phyloP scores from a whole-genome alignment of 352 stramenopile genomes.

The Globisporangium paddicum region DNA sequence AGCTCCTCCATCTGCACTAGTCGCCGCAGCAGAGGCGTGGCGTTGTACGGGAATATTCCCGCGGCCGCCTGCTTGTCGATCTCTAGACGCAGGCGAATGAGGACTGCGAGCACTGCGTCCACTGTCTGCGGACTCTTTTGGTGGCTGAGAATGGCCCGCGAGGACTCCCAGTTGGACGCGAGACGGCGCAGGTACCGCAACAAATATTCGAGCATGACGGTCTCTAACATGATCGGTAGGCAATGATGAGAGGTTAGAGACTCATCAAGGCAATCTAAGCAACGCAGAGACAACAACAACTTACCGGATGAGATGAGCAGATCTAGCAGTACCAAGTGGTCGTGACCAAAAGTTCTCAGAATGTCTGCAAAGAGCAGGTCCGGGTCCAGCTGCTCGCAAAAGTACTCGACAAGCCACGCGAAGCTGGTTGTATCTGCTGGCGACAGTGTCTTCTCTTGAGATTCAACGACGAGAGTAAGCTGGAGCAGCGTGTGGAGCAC shows the following conservation, averaged over 20 bases:
- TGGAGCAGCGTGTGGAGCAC: constrained; percentile 40
- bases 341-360: constrained; percentile 33
- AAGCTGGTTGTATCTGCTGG: neutral
- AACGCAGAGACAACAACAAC: neutral
- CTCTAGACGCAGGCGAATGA: constrained; percentile 62
- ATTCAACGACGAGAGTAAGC: constrained; percentile 12
- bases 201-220: constrained; percentile 56
- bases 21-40: constrained; percentile 35
- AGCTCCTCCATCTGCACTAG: constrained; percentile 44
- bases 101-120: constrained; percentile 36
- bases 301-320: constrained; percentile 67
- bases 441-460: neutral
- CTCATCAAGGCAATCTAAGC: neutral
- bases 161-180: constrained; percentile 22
- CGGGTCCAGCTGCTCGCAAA: constrained; percentile 33
- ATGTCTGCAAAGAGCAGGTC: constrained; percentile 60
- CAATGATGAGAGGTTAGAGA: neutral
- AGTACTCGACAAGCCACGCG: constrained; percentile 8
- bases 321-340: constrained; percentile 69
- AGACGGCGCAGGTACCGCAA: constrained; percentile 48
- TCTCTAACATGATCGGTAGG: constrained; percentile 32
- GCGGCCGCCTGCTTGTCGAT: constrained; percentile 42
- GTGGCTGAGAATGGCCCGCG: constrained; percentile 18
- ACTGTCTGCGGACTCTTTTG: constrained; percentile 13
- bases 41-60: constrained; percentile 53